Evolutionary conservation across 805 yeast species (phyloP), one percentile per base, ranked within the genome.

Genomic region (Zygosaccharomyces bailii): DNA sequence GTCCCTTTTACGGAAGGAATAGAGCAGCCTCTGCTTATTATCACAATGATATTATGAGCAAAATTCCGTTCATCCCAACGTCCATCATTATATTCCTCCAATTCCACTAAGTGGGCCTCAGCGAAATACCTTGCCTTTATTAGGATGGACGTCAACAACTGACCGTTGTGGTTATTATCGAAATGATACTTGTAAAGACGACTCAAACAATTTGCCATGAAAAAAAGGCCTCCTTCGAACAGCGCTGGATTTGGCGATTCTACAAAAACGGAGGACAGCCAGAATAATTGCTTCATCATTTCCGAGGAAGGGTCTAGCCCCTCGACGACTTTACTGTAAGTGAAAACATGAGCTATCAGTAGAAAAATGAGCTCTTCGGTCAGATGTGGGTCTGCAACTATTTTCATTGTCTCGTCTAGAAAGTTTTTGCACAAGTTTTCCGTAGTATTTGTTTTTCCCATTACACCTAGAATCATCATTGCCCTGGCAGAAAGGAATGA

Each of bases 401-500:
- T 61, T 27, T 65, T 68, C 44, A 67, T 55, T 1, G 67, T 58
- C 41, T 61, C 64, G 2, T 43, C 36, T 7, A 64, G 41, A 19
- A 65, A 36, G 37, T 58, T 60, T 33, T 52, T 56, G 32, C 74
- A 76, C 52, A 69, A 56, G n/a, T 71, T 68, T 53, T 82, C 86
- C 39, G 78, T 77, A 19, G 84, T 75, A 20, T 87, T 88, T 9
- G 71, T 65, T 48, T 76, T 77, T 0, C 86, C 74, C 34, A 87
- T 61, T 29, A 83, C 78, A 31, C 96, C 93, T 13, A 86, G 71
- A 4, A 85, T 75, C 50, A 86, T 67, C 49, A 82, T 67, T 0
- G 89, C 86, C 43, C 91, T 71, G 4, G 79, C 76, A 53, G 84
- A 86, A 39, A 85, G 70, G 29, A 81, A 74, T 0, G 86, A 77